Evolutionary conservation across 2,329 filamentous ascomycete species (phyloP), one percentile per base, ranked within the genome.

Genomic region (Chaetothyriales sp.): DNA sequence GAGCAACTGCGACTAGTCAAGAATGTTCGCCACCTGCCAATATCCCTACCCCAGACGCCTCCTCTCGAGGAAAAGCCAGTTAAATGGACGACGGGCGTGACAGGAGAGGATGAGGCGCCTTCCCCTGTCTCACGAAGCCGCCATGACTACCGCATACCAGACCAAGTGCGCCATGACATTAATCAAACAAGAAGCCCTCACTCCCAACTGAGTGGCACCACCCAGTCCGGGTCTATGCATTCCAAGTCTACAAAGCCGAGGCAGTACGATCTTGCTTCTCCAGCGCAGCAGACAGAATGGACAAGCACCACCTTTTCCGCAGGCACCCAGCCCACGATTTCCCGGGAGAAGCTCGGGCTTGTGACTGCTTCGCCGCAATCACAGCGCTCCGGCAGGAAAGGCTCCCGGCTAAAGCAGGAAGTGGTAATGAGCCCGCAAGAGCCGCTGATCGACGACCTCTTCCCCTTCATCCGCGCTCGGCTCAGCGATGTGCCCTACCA

Each of bases 11-110:
- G 85, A 10, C 79, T 95, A 72, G 85, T 95, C 25, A 82, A 83
- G 55, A 89, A 88, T 63, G 83, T 92, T 10, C 89, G 95, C 61
- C 89, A 95, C 65, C 78, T 83, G 28, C 86, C 87, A 19, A 80
- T 84, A 54, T 75, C 88, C 12, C 85, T 87, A 26, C 84, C 88
- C 0, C 88, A 55, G 4, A 61, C 84, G 1, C 86, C 87, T 10
- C 86, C 87, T 1, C 85, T 89, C 43, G 89, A 84, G 0, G 45
- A 46, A 22, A 60, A 76, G 74, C 5, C 75, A 78, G 59, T 77
- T 76, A 54, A 66, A 4, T 65, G 67, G 53, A 58, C 63, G n/a
- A 64, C 65, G 0, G 62, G 81, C 0, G 83, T 86, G 57, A 85
- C 81, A 55, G 87, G 92, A 59, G 83, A 86, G 49, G 83, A 86